Evolutionary conservation across 495 filamentous ascomycete genomes (phyloP).

Genomic region (Aspergillus nanangensis): DNA sequence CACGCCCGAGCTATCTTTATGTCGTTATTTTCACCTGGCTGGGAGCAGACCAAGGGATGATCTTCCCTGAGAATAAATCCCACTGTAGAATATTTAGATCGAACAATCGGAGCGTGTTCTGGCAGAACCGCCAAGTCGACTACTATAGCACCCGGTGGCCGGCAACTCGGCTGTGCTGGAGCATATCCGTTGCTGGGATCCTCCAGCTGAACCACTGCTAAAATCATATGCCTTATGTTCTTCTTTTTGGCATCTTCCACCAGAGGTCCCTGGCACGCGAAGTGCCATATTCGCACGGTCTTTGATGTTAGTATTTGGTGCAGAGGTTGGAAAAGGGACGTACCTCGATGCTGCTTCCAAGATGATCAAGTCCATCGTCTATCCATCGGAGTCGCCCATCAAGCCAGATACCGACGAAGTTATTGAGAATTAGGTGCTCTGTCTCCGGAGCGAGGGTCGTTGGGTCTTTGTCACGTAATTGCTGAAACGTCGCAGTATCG

Average conservation of each 20-base stretch:
- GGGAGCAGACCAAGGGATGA: background rate
- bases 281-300: background rate
- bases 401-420: background rate
- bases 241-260: background rate
- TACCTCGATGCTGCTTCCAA: background rate
- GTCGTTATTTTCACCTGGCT: background rate
- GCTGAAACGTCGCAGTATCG: background rate
- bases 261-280: background rate
- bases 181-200: background rate
- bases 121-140: background rate
- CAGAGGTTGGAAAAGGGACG: background rate
- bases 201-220: background rate
- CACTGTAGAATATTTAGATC: background rate
- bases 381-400: background rate
- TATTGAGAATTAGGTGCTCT: background rate
- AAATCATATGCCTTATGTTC: background rate
- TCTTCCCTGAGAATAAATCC: background rate
- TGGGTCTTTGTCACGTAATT: background rate
- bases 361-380: background rate
- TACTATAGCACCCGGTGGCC: background rate
- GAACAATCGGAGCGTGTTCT: background rate
- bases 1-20: background rate
- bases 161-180: background rate
- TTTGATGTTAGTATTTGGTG: background rate
- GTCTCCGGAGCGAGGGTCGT: background rate